These are phyloP conservation scores for Didymella lethalis DNA, from an alignment of 2,329 filamentous ascomycete species.

Conservation along the genomic window DNA sequence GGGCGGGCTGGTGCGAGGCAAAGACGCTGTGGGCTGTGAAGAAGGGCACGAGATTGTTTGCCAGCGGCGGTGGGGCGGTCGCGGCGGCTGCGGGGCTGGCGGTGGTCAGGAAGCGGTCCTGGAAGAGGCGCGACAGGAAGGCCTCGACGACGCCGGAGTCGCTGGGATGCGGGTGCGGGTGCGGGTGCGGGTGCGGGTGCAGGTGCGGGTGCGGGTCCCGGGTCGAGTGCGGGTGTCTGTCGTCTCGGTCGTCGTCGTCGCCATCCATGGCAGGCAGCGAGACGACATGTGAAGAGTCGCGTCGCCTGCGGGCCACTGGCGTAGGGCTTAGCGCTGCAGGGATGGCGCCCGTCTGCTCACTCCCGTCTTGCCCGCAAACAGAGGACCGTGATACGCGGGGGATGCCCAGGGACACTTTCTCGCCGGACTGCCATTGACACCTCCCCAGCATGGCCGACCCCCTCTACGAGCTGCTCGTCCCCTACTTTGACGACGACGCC, in stretches of 20 bases:
- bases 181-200: conserved; percentile 3
- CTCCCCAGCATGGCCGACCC: conserved; percentile 60
- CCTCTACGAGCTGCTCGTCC: conserved; percentile 75
- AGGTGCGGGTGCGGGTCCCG: conserved; percentile 11
- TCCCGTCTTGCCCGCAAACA: conserved; percentile 26
- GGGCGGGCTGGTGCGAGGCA: conserved; percentile 12
- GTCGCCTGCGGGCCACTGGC: background rate
- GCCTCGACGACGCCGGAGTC: conserved; percentile 25
- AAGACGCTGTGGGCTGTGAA: conserved; percentile 32
- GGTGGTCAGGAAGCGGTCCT: conserved; percentile 32
- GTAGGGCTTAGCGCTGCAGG: conserved; percentile 13
- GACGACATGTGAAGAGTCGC: conserved; percentile 27
- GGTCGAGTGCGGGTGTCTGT: conserved; percentile 14
- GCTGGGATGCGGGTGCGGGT: conserved; percentile 1
- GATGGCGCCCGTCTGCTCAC: conserved; percentile 13
- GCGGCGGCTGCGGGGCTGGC: conserved; percentile 23
- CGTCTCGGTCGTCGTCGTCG: conserved; percentile 1
- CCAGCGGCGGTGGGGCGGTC: conserved; percentile 28
- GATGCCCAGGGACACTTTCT: background rate
- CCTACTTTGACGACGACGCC: conserved; percentile 64
- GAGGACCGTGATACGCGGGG: background rate
- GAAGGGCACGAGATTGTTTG: conserved; percentile 33
- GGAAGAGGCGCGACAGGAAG: conserved; percentile 34
- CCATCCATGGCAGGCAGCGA: conserved; percentile 23
- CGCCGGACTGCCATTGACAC: background rate